Base-by-base conservation (phyloP, 768 basidiomycete species). In the Trametes gibbosa region DNA sequence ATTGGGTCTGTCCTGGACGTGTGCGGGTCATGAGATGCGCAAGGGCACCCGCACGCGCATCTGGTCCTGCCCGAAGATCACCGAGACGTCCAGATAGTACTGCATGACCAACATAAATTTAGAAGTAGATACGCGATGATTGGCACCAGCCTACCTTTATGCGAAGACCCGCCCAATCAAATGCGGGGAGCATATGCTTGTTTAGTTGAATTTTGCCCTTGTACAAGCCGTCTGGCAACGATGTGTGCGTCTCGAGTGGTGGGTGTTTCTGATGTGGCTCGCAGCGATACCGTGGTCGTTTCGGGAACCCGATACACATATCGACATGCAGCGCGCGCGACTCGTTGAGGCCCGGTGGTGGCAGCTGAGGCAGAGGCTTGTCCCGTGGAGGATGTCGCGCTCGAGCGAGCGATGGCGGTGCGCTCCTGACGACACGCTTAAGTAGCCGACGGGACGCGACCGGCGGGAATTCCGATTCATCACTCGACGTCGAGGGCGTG, bases 51-150 rank as follows among this genome's bases (percentile, higher is more conserved):
- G 79, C 29, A 82, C 84, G 58, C 83, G 79, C 47, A 84, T 70
- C 58, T 83, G 80, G 64, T 89, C 85, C 64, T 84, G 81, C 17
- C 83, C 83, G 40, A 86, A 74, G 43, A 85, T 72, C 40, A 90
- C 87, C 50, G 85, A 85, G 32, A 87, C 77, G 57, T 89, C 86
- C 55, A 90, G 73, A 68, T 87, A 89, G 72, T 89, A 89, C 89
- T 90, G 65, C 12, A 63, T 39, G 2, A 14, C 17, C 46, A 34
- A 50, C 32, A 27, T 59, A 27, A 61, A 53, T 62, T 32, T 32
- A 10, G 5, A 5, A 32, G 10, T 32, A 32, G 10, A 4, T 5
- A 4, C 29, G 29, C 29, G 29, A 63, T 39, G 2, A 19, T 14
- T 41, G 32, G 49, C 32, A 27, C 58, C 32, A 61, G 53, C 63